A percentile compares a stretch with the other conserved stretches of the same genome.
These are phyloP conservation scores for Colletotrichum tropicale DNA, from an alignment of 2,329 filamentous ascomycete genomes.

Conservation along the genomic window DNA sequence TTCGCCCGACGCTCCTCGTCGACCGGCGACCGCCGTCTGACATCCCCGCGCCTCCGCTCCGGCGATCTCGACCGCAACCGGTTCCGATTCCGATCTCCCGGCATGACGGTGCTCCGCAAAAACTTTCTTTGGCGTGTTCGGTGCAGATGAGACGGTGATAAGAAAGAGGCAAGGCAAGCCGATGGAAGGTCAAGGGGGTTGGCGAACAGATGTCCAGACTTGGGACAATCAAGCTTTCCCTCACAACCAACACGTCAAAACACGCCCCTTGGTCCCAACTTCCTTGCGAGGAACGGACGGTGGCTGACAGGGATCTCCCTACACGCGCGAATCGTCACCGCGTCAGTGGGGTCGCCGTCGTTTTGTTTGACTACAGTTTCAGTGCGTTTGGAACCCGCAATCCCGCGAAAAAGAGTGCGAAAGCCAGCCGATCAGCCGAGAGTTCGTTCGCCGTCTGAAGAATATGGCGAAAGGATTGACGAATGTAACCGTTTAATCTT, in stretches of 20 bases:
- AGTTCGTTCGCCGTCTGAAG: neutral
- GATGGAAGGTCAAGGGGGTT: neutral
- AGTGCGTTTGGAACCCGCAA: neutral
- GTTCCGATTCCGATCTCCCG: conserved; percentile 28
- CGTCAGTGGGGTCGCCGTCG: neutral
- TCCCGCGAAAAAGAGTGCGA: neutral
- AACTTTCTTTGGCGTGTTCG: neutral
- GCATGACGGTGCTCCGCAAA: neutral
- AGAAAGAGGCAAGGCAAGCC: neutral
- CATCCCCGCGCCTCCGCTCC: neutral
- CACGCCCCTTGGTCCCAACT: neutral
- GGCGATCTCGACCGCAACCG: conserved; percentile 8
- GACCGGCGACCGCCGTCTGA: conserved; percentile 9
- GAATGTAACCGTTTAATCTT: neutral
- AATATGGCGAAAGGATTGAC: neutral
- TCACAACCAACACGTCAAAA: neutral
- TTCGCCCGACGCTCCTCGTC: neutral
- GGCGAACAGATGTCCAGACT: neutral
- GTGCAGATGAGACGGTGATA: neutral
- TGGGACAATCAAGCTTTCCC: neutral
- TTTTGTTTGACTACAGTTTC: conserved; percentile 18
- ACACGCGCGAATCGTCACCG: neutral
- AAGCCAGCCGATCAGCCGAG: conserved; percentile 1
- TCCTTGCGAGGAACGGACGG: neutral
- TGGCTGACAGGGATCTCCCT: neutral